phyloP scores from a whole-genome alignment of 148 eudicot genomes.

The Chenopodium berlandieri region DNA sequence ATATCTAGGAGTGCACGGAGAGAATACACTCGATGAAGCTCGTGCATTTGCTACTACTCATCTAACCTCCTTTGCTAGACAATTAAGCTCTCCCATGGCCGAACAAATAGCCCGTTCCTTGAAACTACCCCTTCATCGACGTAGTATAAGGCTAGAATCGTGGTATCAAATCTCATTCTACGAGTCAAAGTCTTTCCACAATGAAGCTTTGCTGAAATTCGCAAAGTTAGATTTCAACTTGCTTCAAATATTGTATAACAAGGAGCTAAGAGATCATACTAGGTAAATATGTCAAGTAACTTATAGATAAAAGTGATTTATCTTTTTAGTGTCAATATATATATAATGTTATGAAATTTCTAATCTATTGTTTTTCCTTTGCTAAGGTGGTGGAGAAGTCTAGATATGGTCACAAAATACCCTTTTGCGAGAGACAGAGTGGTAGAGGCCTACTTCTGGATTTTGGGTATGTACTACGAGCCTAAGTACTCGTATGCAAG shows the following conservation, averaged over 20 bases:
- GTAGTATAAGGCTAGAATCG: constrained; percentile 37
- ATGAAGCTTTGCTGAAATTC: constrained; percentile 26
- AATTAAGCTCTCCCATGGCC: background rate
- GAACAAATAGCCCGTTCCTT: constrained; percentile 28
- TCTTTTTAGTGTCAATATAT: too few species aligned
- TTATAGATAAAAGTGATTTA: too few species aligned
- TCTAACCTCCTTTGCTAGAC: constrained; percentile 3
- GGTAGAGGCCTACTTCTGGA: constrained; percentile 45
- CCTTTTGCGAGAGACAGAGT: constrained; percentile 40
- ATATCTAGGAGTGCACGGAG: constrained; percentile 20
- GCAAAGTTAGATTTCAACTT: constrained; percentile 47
- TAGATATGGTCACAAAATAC: constrained; percentile 21
- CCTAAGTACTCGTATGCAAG: constrained; percentile 35
- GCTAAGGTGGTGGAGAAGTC: constrained; percentile 45
- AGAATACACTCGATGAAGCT: constrained; percentile 25
- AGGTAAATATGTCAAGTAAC: constrained; percentile 19
- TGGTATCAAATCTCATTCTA: constrained; percentile 35
- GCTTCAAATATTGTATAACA: constrained; percentile 33
- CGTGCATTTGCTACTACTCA: constrained; percentile 2
- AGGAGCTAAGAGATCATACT: constrained; percentile 28
- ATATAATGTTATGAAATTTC: too few species aligned
- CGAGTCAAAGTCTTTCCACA: constrained; percentile 22
- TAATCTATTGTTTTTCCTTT: too few species aligned
- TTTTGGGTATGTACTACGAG: constrained; percentile 28
- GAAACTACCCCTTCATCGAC: constrained; percentile 30